Evolutionary conservation across 805 yeast genomes (phyloP), one percentile per base, ranked within the genome.

Genomic region (Starmerella bombi): DNA sequence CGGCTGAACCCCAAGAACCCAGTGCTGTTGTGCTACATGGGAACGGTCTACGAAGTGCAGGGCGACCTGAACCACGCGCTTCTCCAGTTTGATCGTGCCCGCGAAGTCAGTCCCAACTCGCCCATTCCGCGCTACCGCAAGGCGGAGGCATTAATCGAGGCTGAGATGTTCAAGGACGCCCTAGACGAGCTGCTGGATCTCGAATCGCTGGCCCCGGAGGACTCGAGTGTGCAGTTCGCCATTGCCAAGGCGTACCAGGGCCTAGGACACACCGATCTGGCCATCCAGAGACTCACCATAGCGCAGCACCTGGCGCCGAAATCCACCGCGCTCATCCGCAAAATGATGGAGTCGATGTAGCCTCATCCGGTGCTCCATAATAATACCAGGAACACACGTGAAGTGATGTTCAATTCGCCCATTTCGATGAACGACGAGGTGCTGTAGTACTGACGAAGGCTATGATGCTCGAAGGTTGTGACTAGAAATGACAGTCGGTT

Each of bases 271-370:
- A 78, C 75, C 51, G 74, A 72, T 50, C 76, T 71, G 48, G 97
- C 98, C 1, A 71, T 88, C 21, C 75, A 74, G 50, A 88, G 82
- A 53, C 83, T 82, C 50, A 88, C 97, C 0, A 71, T 78, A 33
- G 96, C 98, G 1, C 66, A 84, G 61, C 82, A 83, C 54, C 66
- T 88, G 48, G 97, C 88, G 59, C 96, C 97, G 5, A 84, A 85
- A 12, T 35, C 40, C 25, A 33, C 44, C 1, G n/a, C 33, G 9
- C 18, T 22, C 16, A 41, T 86, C 15, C 71, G 81, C 47, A 93
- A 82, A 44, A 93, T 94, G 0, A 67, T 86, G 62, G 94, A 82
- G 32, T 20, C 21, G 3, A 31, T 45, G 9, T 15, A n/a, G n/a
- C n/a, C n/a, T n/a, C n/a, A n/a, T n/a, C n/a, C n/a, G n/a, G n/a